phyloP scores from a whole-genome alignment of 2,329 filamentous ascomycete genomes.

The Alternaria sp. region DNA sequence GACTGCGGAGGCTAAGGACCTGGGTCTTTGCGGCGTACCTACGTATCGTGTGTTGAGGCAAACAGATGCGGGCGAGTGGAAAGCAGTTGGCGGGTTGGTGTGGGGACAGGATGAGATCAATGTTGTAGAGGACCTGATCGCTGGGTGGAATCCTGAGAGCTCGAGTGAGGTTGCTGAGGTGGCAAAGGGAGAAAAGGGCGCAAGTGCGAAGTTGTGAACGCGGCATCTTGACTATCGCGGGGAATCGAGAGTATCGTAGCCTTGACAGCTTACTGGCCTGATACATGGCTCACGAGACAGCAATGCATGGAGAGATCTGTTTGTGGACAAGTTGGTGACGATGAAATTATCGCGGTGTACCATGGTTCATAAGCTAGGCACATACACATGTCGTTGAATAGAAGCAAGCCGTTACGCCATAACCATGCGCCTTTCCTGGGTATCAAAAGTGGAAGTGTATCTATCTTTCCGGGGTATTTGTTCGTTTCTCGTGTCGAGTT shows the following conservation, averaged over 20 bases:
- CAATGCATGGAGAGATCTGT: not conserved
- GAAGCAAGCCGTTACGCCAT: not conserved
- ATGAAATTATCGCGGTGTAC: not conserved
- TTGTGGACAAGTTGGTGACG: not conserved
- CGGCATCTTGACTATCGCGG: not conserved
- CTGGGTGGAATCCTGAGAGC: slow-evolving; percentile 34
- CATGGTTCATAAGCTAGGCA: not conserved
- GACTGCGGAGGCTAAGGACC: slow-evolving; percentile 39
- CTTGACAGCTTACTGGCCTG: not conserved
- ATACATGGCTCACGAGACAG: not conserved
- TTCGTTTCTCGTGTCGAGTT: not conserved
- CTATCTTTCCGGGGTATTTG: not conserved
- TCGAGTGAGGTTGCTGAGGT: slow-evolving; percentile 11
- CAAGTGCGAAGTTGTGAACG: slow-evolving; percentile 5
- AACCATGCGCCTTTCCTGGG: not conserved
- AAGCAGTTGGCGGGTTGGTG: slow-evolving; percentile 30
- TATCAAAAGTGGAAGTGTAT: not conserved
- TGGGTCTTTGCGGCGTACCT: slow-evolving; percentile 43
- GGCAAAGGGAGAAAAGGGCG: slow-evolving; percentile 1
- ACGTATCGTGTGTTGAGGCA: slow-evolving; percentile 38
- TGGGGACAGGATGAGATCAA: slow-evolving; percentile 46
- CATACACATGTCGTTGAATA: not conserved
- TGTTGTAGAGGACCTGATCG: slow-evolving; percentile 44
- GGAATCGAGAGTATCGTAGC: not conserved
- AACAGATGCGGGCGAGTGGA: slow-evolving; percentile 8